phyloP scores from a whole-genome alignment of 768 basidiomycete genomes.

The Tephrocybe rancida region DNA sequence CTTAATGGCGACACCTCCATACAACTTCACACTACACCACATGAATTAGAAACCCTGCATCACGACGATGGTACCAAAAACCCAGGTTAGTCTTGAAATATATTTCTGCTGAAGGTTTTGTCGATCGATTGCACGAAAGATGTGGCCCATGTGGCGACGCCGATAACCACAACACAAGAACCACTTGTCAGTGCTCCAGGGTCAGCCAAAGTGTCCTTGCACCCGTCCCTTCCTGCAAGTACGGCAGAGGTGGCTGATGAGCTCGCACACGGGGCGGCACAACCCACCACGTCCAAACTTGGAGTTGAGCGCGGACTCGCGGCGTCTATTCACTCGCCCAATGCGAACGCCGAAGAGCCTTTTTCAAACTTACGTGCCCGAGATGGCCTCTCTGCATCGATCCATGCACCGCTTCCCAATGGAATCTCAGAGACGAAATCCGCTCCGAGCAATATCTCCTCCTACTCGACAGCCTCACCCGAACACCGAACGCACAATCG shows the following conservation, averaged over 20 bases:
- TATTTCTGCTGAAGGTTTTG: background rate
- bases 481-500: conserved; percentile 49
- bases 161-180: conserved; percentile 15
- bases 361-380: conserved; percentile 15
- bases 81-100: conserved; percentile 4
- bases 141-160: background rate
- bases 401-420: conserved; percentile 51
- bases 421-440: conserved; percentile 38
- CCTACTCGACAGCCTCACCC: conserved; percentile 25
- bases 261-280: background rate
- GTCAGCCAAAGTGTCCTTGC: conserved; percentile 14
- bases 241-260: conserved; percentile 6
- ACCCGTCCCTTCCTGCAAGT: conserved; percentile 20
- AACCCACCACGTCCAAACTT: background rate
- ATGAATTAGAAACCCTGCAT: background rate
- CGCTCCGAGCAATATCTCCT: conserved; percentile 38
- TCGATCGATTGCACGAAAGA: conserved; percentile 9
- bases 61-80: background rate
- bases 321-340: conserved; percentile 20
- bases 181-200: conserved; percentile 13
- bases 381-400: conserved; percentile 50
- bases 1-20: background rate
- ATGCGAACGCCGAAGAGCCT: conserved; percentile 14
- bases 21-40: background rate
- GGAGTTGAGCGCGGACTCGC: conserved; percentile 20